These are phyloP conservation scores for Ascocoryne sarcoides DNA, from an alignment of 2,329 filamentous ascomycete species.

Conservation along the genomic window DNA sequence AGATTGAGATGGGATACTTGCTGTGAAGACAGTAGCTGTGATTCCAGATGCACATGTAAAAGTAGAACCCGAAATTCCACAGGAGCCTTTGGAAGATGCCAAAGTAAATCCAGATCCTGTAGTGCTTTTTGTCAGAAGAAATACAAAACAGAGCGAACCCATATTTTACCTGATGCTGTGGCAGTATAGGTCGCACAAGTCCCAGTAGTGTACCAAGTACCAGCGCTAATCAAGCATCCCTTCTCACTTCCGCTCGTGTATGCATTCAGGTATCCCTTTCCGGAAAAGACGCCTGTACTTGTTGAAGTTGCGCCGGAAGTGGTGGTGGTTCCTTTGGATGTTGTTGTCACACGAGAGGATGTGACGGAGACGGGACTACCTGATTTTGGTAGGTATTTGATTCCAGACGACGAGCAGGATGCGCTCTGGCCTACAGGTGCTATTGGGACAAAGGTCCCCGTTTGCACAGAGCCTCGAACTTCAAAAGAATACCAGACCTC, in stretches of 20 bases:
- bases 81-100: constrained; percentile 48
- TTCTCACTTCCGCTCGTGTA: constrained; percentile 36
- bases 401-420: constrained; percentile 49
- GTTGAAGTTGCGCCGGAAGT: constrained; percentile 18
- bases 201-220: constrained; percentile 58
- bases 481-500: constrained; percentile 47
- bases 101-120: constrained; percentile 35
- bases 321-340: constrained; percentile 46
- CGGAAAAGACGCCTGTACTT: constrained; percentile 34
- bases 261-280: constrained; percentile 52
- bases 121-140: neutral
- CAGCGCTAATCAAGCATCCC: constrained; percentile 60
- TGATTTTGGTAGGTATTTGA: constrained; percentile 43
- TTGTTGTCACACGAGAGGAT: constrained; percentile 32
- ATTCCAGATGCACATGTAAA: constrained; percentile 47
- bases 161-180: constrained; percentile 37
- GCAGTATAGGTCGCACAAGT: constrained; percentile 60
- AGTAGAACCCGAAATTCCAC: constrained; percentile 43
- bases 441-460: constrained; percentile 37
- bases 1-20: constrained; percentile 14
- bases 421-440: constrained; percentile 11
- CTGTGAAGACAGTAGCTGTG: constrained; percentile 30
- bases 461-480: constrained; percentile 42
- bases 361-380: constrained; percentile 18
- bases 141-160: neutral